Percentiles rank a stretch among this genome's conserved stretches.
These are phyloP conservation scores for Colletotrichum orchidophilum DNA, from an alignment of 2,329 filamentous ascomycete genomes.

Conservation along the genomic window DNA sequence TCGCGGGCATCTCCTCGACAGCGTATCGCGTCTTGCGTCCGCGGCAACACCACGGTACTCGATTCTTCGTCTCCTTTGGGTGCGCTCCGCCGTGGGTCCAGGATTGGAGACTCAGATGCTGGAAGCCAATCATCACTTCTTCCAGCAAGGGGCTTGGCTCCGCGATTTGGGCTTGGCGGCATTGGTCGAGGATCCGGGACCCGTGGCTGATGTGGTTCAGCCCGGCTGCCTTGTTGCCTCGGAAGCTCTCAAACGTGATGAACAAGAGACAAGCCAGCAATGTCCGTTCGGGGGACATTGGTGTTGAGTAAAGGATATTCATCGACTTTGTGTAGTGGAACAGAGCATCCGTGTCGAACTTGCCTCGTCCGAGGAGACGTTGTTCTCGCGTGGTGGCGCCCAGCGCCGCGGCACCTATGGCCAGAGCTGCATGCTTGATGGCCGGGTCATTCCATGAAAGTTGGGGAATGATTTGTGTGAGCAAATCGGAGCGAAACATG, in stretches of 20 bases:
- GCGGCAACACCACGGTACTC: slow-evolving; percentile 24
- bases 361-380: slow-evolving; percentile 4
- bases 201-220: slow-evolving; percentile 52
- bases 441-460: slow-evolving; percentile 33
- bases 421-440: slow-evolving; percentile 50
- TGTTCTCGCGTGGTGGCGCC: slow-evolving; percentile 5
- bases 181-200: slow-evolving; percentile 6
- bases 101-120: not conserved
- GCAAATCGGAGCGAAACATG: slow-evolving; percentile 3
- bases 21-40: slow-evolving; percentile 6
- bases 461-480: slow-evolving; percentile 31
- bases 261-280: slow-evolving; percentile 49
- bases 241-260: slow-evolving; percentile 51
- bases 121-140: slow-evolving; percentile 3
- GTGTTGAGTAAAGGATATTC: slow-evolving; percentile 44
- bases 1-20: slow-evolving; percentile 18
- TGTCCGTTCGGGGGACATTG: slow-evolving; percentile 43
- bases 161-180: not conserved
- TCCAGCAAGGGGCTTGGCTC: not conserved
- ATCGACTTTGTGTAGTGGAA: slow-evolving; percentile 51
- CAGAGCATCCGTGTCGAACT: slow-evolving; percentile 47
- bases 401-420: slow-evolving; percentile 44
- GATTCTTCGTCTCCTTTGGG: not conserved
- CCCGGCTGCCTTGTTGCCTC: slow-evolving; percentile 49
- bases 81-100: slow-evolving; percentile 7